Evolutionary conservation across 441 rosid species (phyloP).

Genomic region (Codiaeum variegatum): DNA sequence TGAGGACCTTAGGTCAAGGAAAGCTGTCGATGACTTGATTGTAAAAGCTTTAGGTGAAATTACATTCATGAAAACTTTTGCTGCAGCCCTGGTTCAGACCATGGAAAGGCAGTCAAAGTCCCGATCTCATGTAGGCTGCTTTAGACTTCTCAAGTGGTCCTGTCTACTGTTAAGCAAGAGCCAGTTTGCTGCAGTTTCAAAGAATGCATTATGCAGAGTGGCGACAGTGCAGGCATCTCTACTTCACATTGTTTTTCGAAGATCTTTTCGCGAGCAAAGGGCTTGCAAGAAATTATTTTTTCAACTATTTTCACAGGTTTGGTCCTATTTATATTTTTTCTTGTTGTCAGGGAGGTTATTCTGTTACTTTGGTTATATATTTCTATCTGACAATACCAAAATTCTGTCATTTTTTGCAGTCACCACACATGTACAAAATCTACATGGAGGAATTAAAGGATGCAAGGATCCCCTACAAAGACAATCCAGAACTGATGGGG

Average conservation of each 20-base stretch:
- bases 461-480: conserved; percentile 70
- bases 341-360: conserved; percentile 9
- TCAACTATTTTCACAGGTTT: conserved; percentile 66
- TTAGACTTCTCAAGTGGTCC: conserved; percentile 82
- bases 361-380: not conserved
- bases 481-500: conserved; percentile 64
- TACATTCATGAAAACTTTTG: conserved; percentile 81
- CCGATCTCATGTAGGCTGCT: conserved; percentile 58
- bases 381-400: not conserved
- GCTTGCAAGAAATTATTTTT: conserved; percentile 63
- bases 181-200: conserved; percentile 68
- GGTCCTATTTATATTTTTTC: not conserved
- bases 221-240: conserved; percentile 76
- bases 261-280: conserved; percentile 65
- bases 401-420: conserved; percentile 40
- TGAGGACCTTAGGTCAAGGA: conserved; percentile 74
- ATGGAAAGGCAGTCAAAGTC: conserved; percentile 79
- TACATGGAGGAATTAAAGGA: conserved; percentile 61
- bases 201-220: conserved; percentile 72
- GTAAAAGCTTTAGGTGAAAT: conserved; percentile 50
- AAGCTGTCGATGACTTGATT: conserved; percentile 77
- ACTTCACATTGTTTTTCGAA: conserved; percentile 56
- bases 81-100: conserved; percentile 74
- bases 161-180: conserved; percentile 70
- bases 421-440: conserved; percentile 54